Evolutionary conservation across 2,329 filamentous ascomycete species (phyloP).

Genomic region (Ophiobolus disseminans): DNA sequence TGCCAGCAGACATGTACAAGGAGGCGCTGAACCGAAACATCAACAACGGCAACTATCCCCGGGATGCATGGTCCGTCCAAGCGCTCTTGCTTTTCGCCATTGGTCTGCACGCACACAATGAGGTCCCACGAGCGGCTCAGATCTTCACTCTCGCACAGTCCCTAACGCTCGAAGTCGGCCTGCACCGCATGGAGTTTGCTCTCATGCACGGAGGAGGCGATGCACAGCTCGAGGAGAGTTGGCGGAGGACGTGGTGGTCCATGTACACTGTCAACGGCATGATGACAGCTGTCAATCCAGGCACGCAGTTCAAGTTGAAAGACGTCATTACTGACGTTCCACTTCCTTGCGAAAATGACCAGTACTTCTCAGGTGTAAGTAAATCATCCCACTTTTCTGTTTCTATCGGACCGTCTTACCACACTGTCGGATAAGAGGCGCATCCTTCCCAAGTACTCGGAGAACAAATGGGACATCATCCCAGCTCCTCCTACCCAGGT

Average conservation of each 20-base stretch:
- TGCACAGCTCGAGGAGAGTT: slow-evolving; percentile 77
- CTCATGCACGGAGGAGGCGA: slow-evolving; percentile 68
- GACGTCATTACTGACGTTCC: slow-evolving; percentile 71
- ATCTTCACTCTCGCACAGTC: slow-evolving; percentile 73
- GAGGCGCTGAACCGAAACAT: slow-evolving; percentile 44
- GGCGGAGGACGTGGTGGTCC: slow-evolving; percentile 92
- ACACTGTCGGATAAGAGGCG: background rate
- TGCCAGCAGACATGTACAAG: slow-evolving; percentile 55
- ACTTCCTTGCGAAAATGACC: slow-evolving; percentile 83
- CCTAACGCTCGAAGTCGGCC: slow-evolving; percentile 75
- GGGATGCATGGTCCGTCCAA: slow-evolving; percentile 70
- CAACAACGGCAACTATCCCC: slow-evolving; percentile 37
- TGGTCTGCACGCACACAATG: slow-evolving; percentile 76
- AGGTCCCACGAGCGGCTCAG: slow-evolving; percentile 71
- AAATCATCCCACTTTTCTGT: slow-evolving; percentile 6
- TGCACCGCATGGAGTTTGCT: slow-evolving; percentile 75
- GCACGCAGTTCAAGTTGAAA: slow-evolving; percentile 73
- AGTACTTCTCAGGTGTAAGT: slow-evolving; percentile 61
- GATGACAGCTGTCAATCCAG: slow-evolving; percentile 78
- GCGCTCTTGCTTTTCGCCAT: slow-evolving; percentile 79
- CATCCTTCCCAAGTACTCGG: background rate
- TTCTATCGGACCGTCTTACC: slow-evolving; percentile 5
- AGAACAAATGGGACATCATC: background rate
- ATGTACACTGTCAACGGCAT: slow-evolving; percentile 83
- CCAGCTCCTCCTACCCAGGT: background rate